These are phyloP conservation scores for Ceratobasidium sp. DNA, from an alignment of 1,284 basidiomycete species.

Conservation along the genomic window DNA sequence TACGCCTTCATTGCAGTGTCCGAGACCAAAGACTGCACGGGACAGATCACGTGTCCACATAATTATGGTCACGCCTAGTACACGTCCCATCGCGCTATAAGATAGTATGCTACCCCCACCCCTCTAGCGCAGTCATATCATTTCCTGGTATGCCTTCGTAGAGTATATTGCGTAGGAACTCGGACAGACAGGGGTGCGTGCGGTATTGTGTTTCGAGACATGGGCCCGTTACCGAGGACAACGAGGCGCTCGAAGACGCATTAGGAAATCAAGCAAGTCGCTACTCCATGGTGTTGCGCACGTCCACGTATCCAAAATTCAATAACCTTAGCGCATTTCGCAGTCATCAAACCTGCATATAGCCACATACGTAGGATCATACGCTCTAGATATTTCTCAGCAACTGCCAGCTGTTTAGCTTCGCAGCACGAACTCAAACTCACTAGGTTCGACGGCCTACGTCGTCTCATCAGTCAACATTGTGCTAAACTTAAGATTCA, in stretches of 20 bases:
- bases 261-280: slow-evolving; percentile 97
- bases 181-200: slow-evolving; percentile 99
- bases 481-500: slow-evolving; percentile 99
- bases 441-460: slow-evolving; percentile 96
- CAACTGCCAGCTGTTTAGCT: slow-evolving; percentile 41
- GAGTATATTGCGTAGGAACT: slow-evolving; percentile 99
- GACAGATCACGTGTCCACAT: too few relatives aligned
- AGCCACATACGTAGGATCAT: slow-evolving; percentile 99
- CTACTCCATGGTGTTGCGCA: slow-evolving; percentile 56
- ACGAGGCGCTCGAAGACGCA: slow-evolving; percentile 98
- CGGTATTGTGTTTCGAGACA: slow-evolving; percentile 99
- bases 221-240: slow-evolving; percentile 94
- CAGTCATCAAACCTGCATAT: slow-evolving; percentile 99
- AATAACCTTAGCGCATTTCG: slow-evolving; percentile 64
- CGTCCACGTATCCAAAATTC: slow-evolving; percentile 3
- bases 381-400: slow-evolving; percentile 75
- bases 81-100: too few relatives aligned
- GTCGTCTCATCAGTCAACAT: slow-evolving; percentile 99
- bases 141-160: slow-evolving; percentile 99
- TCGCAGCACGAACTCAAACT: too few relatives aligned
- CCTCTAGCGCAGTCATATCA: slow-evolving; percentile 98
- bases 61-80: too few relatives aligned
- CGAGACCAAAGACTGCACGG: too few relatives aligned
- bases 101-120: slow-evolving; percentile 94
- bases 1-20: neutral